A percentile compares a stretch with the other conserved stretches of the same genome.
These are phyloP conservation scores for Leishmania braziliensis DNA, from an alignment of 208 protist species.

Conservation along the genomic window DNA sequence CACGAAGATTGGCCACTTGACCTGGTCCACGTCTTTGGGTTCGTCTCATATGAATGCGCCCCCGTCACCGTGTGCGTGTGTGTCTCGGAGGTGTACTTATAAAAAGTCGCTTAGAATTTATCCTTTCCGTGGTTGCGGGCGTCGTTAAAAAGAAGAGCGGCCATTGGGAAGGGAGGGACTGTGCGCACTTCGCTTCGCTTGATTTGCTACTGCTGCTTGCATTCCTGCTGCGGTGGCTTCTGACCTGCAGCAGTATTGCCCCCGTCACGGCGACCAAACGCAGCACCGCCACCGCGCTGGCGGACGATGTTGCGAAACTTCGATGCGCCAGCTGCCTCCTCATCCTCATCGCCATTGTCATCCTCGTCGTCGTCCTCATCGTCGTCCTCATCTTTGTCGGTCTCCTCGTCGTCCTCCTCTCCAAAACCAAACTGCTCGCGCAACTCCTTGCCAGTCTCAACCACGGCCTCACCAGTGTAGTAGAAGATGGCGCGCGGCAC, in stretches of 20 bases:
- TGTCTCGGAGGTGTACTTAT: neutral
- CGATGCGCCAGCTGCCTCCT: conserved; percentile 7
- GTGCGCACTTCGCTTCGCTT: neutral
- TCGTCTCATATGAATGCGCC: neutral
- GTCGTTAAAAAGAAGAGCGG: neutral
- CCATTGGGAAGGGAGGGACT: conserved; percentile 4
- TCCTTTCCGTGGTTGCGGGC: neutral
- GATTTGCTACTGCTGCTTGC: conserved; percentile 79
- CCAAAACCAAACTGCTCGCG: conserved; percentile 35
- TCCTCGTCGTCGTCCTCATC: conserved; percentile 54
- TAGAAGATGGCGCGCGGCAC: conserved; percentile 88
- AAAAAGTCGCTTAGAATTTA: neutral
- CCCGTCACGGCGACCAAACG: conserved; percentile 19
- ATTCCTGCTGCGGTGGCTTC: conserved; percentile 49
- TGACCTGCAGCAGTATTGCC: conserved; percentile 4
- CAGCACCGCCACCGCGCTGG: conserved; percentile 17
- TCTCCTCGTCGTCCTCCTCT: conserved; percentile 49
- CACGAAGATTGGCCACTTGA: neutral
- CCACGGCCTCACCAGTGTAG: conserved; percentile 88
- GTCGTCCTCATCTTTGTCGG: conserved; percentile 56
- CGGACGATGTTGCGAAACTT: conserved; percentile 33
- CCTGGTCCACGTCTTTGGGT: neutral
- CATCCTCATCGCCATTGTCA: conserved; percentile 22
- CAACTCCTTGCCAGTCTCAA: conserved; percentile 53
- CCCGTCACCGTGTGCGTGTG: neutral